Base-by-base conservation (phyloP, 164 flowering plant species). In the Stephania yunnanensis region DNA sequence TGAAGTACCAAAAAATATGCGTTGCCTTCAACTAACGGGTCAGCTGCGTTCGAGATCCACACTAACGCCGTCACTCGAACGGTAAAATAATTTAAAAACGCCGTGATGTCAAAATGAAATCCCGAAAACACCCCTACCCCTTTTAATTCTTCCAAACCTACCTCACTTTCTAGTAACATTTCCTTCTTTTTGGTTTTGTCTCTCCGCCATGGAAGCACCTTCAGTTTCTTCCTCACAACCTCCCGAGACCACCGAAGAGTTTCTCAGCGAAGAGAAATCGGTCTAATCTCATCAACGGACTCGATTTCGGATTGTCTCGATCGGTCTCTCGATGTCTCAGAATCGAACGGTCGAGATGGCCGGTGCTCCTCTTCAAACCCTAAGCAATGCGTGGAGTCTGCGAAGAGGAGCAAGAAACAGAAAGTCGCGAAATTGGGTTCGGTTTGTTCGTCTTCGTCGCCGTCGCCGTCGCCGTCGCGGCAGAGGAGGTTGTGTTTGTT, bases 401-500 rank as follows among this genome's bases (percentile, higher is more conserved):
- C 10, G 1, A 72, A 63, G 29, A 7, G 17, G 11, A 76, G 53
- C 63, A 76, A 45, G 68, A 58, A 64, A 6, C 70, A 70, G 55
- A 45, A 29, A 31, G 29, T 68, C 12, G 4, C 9, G 30, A 68
- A 13, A 68, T 68, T n/a, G 7, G 15, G 31, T 55, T 31, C 80
- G n/a, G 64, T 1, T 44, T 30, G 69, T n/a, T 30, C 70, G 5
- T 52, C 46, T 75, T 50, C 70, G 79, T 55, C 71, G 53, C 11
- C 5, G 52, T 15, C 19, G 30, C 25, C 6, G 48, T 74, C 85
- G 11, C 74, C 84, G 58, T 71, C 79, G 11, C 36, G 68, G 25
- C 77, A 53, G 46, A 80, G 73, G 74, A 83, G 82, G 5, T 29
- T 76, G n/a, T 86, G 87, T 73, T 73, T 83, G 67, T 58, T 70